Percentiles rank a stretch among this genome's conserved stretches.
phyloP scores from a whole-genome alignment of 140 eudicot species.

The Ambrosia hybrid region DNA sequence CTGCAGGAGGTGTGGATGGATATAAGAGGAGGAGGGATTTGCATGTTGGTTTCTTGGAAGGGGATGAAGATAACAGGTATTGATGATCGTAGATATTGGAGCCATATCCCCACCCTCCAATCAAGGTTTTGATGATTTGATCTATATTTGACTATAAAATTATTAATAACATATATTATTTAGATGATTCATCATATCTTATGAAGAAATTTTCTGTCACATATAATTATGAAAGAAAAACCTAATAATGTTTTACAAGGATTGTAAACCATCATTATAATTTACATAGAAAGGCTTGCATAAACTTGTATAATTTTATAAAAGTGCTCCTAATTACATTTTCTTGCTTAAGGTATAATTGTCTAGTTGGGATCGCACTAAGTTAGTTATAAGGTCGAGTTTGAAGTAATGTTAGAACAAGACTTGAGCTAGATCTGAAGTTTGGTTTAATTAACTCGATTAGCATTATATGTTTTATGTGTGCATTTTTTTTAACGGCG shows the following conservation, averaged over 20 bases:
- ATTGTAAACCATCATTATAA: background rate
- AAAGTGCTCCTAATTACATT: no score
- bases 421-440: no score
- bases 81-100: conserved; percentile 77
- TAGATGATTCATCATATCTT: background rate
- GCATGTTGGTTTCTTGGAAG: conserved; percentile 60
- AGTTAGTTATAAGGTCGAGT: no score
- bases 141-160: background rate
- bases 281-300: no score
- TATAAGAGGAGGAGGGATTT: conserved; percentile 49
- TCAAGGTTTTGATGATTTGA: conserved; percentile 49
- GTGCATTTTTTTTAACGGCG: no score
- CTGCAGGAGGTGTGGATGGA: conserved; percentile 81
- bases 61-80: conserved; percentile 71
- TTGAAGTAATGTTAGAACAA: no score
- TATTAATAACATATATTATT: no score
- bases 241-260: background rate
- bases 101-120: conserved; percentile 46
- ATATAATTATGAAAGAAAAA: no score
- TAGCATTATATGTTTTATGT: no score
- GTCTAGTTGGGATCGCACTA: background rate
- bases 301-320: no score
- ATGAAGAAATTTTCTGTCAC: background rate
- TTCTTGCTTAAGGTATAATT: background rate
- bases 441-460: no score